phyloP scores from a whole-genome alignment of 2,329 filamentous ascomycete species.

The Myriosclerotinia curreyana region DNA sequence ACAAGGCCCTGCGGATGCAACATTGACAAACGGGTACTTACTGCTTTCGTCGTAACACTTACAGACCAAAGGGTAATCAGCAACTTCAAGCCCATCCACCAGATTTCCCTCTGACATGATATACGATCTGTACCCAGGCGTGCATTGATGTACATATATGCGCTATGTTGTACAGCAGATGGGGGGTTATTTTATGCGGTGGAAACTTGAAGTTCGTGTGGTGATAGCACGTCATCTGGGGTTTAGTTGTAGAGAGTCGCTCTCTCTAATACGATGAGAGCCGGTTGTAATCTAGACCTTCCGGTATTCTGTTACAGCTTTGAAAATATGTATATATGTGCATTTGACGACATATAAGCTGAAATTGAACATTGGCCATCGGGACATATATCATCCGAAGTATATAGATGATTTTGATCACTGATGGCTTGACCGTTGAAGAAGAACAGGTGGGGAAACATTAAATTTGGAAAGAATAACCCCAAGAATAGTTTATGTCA shows the following conservation, averaged over 20 bases:
- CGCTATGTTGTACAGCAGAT: conserved; percentile 11
- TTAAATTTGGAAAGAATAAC: conserved; percentile 12
- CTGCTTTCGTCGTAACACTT: conserved; percentile 11
- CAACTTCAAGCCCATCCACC: conserved; percentile 1
- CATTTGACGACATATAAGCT: neutral
- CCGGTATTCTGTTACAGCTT: neutral
- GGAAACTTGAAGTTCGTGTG: neutral
- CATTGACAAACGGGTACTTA: conserved; percentile 23
- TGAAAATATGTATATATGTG: neutral
- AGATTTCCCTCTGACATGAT: conserved; percentile 11
- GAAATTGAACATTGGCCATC: neutral
- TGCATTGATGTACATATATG: conserved; percentile 12
- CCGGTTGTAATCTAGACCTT: neutral
- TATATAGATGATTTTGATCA: neutral
- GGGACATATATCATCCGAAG: conserved; percentile 4
- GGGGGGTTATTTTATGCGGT: conserved; percentile 11
- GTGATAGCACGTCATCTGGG: conserved; percentile 13
- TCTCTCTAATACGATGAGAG: neutral
- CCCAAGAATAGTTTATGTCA: neutral
- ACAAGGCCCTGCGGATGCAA: conserved; percentile 19
- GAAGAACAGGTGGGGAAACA: neutral
- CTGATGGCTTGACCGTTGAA: neutral
- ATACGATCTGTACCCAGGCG: conserved; percentile 14
- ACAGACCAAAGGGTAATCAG: neutral
- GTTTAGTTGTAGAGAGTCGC: neutral